Base-by-base conservation (phyloP, 2,329 filamentous ascomycete species). In the Aspergillus pseudonomiae region DNA sequence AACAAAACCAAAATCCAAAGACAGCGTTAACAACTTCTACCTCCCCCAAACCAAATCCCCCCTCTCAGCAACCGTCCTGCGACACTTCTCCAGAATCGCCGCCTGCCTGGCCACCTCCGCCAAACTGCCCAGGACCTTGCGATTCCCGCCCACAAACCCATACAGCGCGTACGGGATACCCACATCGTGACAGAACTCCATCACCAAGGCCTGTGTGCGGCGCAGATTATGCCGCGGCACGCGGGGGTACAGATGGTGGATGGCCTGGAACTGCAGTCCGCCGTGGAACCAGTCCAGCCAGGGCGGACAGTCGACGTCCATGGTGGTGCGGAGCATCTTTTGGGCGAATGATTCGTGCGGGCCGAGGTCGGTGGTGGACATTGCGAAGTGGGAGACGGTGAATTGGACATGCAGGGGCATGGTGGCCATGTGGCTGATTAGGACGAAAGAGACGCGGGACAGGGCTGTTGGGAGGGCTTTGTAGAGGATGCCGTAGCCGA, bases 261-360 rank as follows among this genome's bases (percentile, higher is more conserved):
- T 88, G 2, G 89, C 92, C 78, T 96, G 92, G 78, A 96, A 96
- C 77, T 96, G 92, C 63, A 96, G 80, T 1, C 93, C 93, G 21
- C 92, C 92, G 69, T 96, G 92, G 74, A 96, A 85, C 72, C 93
- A 96, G 74, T 96, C 92, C 32, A 96, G 82, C 92, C 92, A 96
- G 14, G 84, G 81, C 0, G 93, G 91, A 73, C 93, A 96, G 72
- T 94, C 92, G 16, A 96, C 88, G 67, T 96, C 92, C 93, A 96
- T 96, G 7, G 93, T 96, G 0, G 93, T 96, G 67, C 93, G 88
- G 53, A 96, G 83, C 89, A 95, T 94, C 75, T 89, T 91, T 78
- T 96, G 93, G 0, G 93, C 88, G 76, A 96, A 96, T 0, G 91
- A 94, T 75, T 96, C 93, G 57, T 88, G 81, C 0, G 90, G 88